Base-by-base conservation (phyloP, 139 green algal species). In the Chloropicon primus region DNA sequence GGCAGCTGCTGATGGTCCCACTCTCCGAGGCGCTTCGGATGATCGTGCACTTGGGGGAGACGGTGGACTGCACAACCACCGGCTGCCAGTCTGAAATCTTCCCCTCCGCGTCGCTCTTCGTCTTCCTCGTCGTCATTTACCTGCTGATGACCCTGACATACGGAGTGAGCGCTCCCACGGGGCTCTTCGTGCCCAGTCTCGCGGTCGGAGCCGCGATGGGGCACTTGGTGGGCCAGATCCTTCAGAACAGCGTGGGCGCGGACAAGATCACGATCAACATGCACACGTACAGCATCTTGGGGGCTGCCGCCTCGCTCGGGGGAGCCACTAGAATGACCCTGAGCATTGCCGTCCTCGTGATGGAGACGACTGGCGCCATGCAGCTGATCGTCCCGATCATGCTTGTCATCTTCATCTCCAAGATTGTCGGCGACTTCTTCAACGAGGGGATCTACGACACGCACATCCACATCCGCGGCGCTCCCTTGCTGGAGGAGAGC, bases 291-390 rank as follows among this genome's bases (percentile, higher is more conserved):
- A 84, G 87, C 1, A 82, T 94, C 17, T 75, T 93, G 25, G 89
- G 89, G 25, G 85, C 84, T 0, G 84, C 83, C 2, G 77, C 84
- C 17, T 82, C 84, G 72, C 80, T 95, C 74, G 89, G 85, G 1
- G 91, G 91, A 2, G 80, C 85, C 5, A 91, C 85, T 0, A 82
- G 91, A 29, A 92, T 94, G 88, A 92, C 91, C 22, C 85, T 95
- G 28, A 90, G 86, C 5, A 89, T 89, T 41, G 88, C 81, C 0
- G 87, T 96, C 24, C 77, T 94, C 77, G 88, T 94, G 74, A 92
- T 94, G 88, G 91, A 96, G 81, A 93, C 89, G 2, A 92, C 89
- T 0, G 91, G 89, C 1, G 86, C 86, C 2, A 76, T 83, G 74
- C 80, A 87, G 74, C 76, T 93, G 21, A 88, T 91, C 28, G 83